Conservation (phyloP, 2,329 filamentous ascomycete genomes). For the Claviceps capensis region DNA sequence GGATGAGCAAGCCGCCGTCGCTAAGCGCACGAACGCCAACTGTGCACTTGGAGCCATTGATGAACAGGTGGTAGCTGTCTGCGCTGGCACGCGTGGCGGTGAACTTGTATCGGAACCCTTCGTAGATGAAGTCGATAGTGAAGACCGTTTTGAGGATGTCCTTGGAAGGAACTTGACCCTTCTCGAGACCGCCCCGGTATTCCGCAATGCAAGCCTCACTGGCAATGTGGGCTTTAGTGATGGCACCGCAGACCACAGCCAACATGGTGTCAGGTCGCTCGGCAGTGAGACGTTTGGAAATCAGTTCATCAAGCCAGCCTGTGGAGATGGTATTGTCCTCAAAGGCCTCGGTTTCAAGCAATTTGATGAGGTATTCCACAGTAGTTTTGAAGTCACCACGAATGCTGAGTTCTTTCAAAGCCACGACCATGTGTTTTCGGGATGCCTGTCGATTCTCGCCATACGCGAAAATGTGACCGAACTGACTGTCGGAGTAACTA, state of each 20-base stretch:
- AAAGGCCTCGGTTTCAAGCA: constrained; percentile 94
- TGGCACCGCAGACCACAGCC: constrained; percentile 88
- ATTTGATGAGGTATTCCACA: constrained; percentile 97
- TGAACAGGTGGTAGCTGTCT: constrained; percentile 95
- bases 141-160: constrained; percentile 97
- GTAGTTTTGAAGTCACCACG: constrained; percentile 98
- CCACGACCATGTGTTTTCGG: constrained; percentile 97
- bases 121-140: constrained; percentile 96
- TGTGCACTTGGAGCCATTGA: constrained; percentile 94
- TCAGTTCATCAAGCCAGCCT: constrained; percentile 96
- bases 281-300: constrained; percentile 92
- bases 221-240: constrained; percentile 89
- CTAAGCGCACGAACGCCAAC: constrained; percentile 86
- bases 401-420: constrained; percentile 96
- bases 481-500: constrained; percentile 98
- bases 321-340: constrained; percentile 99
- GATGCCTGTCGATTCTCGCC: constrained; percentile 95
- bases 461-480: constrained; percentile 98
- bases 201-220: constrained; percentile 80
- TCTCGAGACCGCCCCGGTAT: constrained; percentile 80
- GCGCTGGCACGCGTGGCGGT: constrained; percentile 83
- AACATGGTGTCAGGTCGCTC: constrained; percentile 89
- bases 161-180: constrained; percentile 93
- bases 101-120: constrained; percentile 93
- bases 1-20: constrained; percentile 83